Base-by-base conservation (phyloP, 345 rosid species). In the Eucalyptus guilfoylei region DNA sequence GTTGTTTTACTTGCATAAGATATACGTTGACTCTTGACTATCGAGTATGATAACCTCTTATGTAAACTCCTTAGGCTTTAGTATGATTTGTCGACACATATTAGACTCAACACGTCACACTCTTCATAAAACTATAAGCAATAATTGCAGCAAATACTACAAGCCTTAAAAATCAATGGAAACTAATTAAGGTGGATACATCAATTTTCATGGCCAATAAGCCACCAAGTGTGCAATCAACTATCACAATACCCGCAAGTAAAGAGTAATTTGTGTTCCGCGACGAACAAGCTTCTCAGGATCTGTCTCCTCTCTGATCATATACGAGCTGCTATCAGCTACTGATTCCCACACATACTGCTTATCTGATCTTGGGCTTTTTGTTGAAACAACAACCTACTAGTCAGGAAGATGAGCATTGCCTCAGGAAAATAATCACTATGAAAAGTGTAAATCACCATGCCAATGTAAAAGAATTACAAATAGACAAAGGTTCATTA, bases 251-350 rank as follows among this genome's bases (percentile, higher is more conserved):
- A 98, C 99, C 99, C 93, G 93, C 87, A 98, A 87, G 90, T 94
- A 96, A 87, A 98, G 96, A n/a, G 99, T 98, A 85, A 98, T 93
- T 90, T 96, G 96, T 3, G 99, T 98, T 92, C 99, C 99, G 32
- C 98, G 98, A 4, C 87, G 92, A 52, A 98, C 89, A 80, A 93
- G 86, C 91, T 97, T 98, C 49, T 96, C 98, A 86, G 97, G 95
- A 89, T 98, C 93, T 8, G 96, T 95, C 92, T 97, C 99, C 94
- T 98, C 99, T 93, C 91, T 95, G 26, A 98, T 94, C 89, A 95
- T 92, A 90, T 93, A 98, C 8, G 99, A 95, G 94, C 99, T 98
- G 88, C 96, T 96, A 91, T 97, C 98, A 47, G 99, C 99, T 48
- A 89, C 93, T 17, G 98, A 92, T 90, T 98, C 99, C 99, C 99